phyloP scores from a whole-genome alignment of 805 yeast genomes.

The Candida suzukii region DNA sequence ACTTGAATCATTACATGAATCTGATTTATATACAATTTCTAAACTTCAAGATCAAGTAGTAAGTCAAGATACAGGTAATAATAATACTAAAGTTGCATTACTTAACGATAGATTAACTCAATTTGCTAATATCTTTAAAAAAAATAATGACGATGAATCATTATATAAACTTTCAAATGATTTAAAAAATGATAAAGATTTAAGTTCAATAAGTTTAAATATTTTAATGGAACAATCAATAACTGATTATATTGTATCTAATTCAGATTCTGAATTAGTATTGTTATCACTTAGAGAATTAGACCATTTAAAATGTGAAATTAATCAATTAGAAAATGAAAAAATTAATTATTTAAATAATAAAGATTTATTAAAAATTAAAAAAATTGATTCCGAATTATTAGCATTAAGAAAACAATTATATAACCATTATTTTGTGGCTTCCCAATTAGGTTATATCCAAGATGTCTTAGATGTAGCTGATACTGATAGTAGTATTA shows the following conservation, averaged over 20 bases:
- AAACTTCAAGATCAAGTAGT: neutral
- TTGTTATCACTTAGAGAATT: conserved; percentile 10
- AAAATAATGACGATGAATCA: neutral
- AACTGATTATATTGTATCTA: conserved; percentile 8
- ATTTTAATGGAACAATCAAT: conserved; percentile 12
- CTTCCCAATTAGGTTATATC: conserved; percentile 40
- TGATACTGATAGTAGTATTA: neutral
- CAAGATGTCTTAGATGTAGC: conserved; percentile 19
- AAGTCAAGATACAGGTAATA: neutral
- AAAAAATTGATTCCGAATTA: neutral
- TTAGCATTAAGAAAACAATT: conserved; percentile 12
- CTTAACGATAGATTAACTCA: neutral
- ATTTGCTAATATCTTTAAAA: neutral
- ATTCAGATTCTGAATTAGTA: neutral
- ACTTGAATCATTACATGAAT: neutral
- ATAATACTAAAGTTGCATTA: neutral
- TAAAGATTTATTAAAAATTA: neutral
- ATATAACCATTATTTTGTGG: conserved; percentile 35
- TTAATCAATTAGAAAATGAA: conserved; percentile 4
- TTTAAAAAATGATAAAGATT: neutral
- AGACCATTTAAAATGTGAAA: conserved; percentile 3
- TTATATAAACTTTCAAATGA: neutral
- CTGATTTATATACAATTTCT: neutral
- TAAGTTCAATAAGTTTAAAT: conserved; percentile 3
- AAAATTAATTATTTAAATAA: conserved; percentile 1